Base-by-base conservation (phyloP, 371 early-diverging fungal species). In the Capillidium heterosporum region DNA sequence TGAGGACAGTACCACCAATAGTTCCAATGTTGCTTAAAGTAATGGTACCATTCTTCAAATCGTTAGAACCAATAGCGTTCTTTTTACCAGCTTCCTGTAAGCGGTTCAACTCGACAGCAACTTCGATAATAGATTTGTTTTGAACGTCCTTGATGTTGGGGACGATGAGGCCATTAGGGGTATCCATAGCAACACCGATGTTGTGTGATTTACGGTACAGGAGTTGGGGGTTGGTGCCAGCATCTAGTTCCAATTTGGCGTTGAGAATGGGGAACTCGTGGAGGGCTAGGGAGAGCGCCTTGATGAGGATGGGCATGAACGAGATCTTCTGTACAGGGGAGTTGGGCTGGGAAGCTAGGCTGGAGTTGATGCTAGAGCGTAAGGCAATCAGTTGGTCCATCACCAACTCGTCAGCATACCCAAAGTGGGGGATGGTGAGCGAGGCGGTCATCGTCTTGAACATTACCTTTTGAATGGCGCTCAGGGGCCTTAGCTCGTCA, bases 131-230 rank as follows among this genome's bases (percentile, higher is more conserved):
- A n/a, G 90, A 82, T 67, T 87, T 82, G 48, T 70, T 58, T 61
- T 95, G 84, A 0, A 91, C 90, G 58, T 87, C 70, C 75, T 94
- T 94, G 63, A 97, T 81, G 63, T 88, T 91, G 24, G 98, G 98
- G 0, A 95, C 95, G 31, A 95, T 60, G 42, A 97, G 69, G 1
- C 98, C 98, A 40, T 79, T 75, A 8, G 92, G 89, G 8, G 96
- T 91, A 63, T 95, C 98, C 91, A 97, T 91, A 24, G 98, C 98
- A 41, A 97, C 68, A 54, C 93, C 91, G 61, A 97, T 85, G 65
- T 95, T 92, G 64, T 95, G 95, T 1, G 73, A 65, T 1, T 71
- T 65, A 32, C 90, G 78, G 66, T 83, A 91, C 52, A 69, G 70
- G 32, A 94, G 63, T 59, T 74, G 66, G 28, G 82, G 77, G 5